A percentile compares a stretch with the other conserved stretches of the same genome.
Evolutionary conservation across 202 grass and related monocot species (phyloP).

Genomic region (Elaeis oleifera): DNA sequence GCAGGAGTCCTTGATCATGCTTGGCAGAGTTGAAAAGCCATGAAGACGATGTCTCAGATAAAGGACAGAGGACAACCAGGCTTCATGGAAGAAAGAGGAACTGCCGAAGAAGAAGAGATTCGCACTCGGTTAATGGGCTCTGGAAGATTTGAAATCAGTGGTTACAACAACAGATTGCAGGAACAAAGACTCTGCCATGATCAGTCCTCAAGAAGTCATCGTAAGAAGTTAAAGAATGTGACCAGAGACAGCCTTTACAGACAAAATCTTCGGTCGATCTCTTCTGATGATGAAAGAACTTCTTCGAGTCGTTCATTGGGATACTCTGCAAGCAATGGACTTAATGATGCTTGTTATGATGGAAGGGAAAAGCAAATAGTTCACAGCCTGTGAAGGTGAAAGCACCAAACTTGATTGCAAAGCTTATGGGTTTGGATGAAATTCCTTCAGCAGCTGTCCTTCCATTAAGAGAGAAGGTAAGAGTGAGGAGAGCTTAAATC

Average conservation of each 20-base stretch:
- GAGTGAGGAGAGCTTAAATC: too few species aligned
- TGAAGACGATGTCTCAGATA: slow-evolving; percentile 29
- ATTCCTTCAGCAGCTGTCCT: neutral
- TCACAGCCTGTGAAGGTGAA: neutral
- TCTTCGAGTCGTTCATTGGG: slow-evolving; percentile 11
- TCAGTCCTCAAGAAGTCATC: neutral
- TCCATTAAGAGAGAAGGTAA: neutral
- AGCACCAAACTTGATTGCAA: slow-evolving; percentile 15
- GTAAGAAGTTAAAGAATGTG: slow-evolving; percentile 8
- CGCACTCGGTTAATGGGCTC: neutral
- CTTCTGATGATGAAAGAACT: slow-evolving; percentile 2
- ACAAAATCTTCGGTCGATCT: neutral
- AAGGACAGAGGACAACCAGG: slow-evolving; percentile 31
- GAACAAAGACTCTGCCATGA: neutral
- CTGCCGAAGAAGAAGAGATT: neutral
- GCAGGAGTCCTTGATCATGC: slow-evolving; percentile 65
- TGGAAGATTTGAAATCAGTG: neutral
- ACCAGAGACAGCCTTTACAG: slow-evolving; percentile 2
- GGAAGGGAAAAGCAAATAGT: neutral
- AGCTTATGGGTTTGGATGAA: slow-evolving; percentile 7
- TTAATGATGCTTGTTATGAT: neutral
- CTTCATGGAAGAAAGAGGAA: neutral
- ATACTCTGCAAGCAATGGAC: neutral
- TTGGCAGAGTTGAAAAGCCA: slow-evolving; percentile 45
- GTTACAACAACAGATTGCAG: neutral